Evolutionary conservation across 768 basidiomycete species (phyloP), one percentile per base, ranked within the genome.

Genomic region (Lentinula lateritia): DNA sequence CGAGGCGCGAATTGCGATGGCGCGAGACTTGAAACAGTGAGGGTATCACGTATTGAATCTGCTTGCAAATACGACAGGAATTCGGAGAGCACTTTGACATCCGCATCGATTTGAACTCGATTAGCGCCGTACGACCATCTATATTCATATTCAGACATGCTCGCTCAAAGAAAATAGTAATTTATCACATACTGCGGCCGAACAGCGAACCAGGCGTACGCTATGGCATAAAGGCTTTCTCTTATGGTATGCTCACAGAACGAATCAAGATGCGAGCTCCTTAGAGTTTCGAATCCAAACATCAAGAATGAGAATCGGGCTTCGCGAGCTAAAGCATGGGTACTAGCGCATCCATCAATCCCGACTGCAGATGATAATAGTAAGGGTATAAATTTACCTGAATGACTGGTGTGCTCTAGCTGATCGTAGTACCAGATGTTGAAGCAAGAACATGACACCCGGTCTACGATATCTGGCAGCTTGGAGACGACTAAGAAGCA

Each of bases 101-200:
- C 96, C 1, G 91, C 87, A 64, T 90, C 87, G 18, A 98, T 78
- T 74, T 98, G 95, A 5, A 93, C 86, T 2, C 93, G 87, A 72
- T 93, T 93, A 28, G 92, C 90, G n/a, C 96, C 97, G 70, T 88
- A 97, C 4, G 95, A 89, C 95, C 96, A 98, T 67, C 95, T 98
- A 67, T 1, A 15, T 20, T 28, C 9, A 5, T 8, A 9, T 48
- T 9, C 20, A 9, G 18, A 20, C 1, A 9, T 52, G 42, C 16
- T 36, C 34, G 32, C 3, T 3, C 28, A 54, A 32, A 36, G 3
- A 52, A 6, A 41, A 20, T n/a, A 46, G 12, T n/a, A 56, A 42
- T 36, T 3, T 41, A 48, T 8, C 15, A 68, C 92, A 73, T 72
- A 97, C 95, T 94, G 93, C 8, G 95, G 90, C n/a, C 90, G 83